phyloP scores from a whole-genome alignment of 2,329 filamentous ascomycete genomes.

The Xylariaceae sp. region DNA sequence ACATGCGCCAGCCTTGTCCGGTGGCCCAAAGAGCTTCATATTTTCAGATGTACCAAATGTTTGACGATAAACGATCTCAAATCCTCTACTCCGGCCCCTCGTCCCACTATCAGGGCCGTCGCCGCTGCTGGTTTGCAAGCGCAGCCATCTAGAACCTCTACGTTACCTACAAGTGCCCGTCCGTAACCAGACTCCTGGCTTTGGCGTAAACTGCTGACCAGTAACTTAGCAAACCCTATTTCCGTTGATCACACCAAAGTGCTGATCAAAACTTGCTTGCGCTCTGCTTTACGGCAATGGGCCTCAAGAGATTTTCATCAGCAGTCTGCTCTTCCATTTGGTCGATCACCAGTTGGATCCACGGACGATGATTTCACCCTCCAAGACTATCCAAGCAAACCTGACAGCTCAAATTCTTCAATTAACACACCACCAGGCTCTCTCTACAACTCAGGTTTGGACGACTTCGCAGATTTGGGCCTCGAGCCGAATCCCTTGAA shows the following conservation, averaged over 20 bases:
- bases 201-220: slow-evolving; percentile 12
- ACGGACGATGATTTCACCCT: slow-evolving; percentile 23
- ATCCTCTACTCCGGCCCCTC: slow-evolving; percentile 34
- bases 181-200: slow-evolving; percentile 14
- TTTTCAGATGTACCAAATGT: slow-evolving; percentile 81
- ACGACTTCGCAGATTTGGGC: slow-evolving; percentile 36
- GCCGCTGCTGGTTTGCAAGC: slow-evolving; percentile 13
- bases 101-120: slow-evolving; percentile 24
- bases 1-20: slow-evolving; percentile 77
- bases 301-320: slow-evolving; percentile 15
- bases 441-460: slow-evolving; percentile 34
- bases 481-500: slow-evolving; percentile 35
- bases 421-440: slow-evolving; percentile 22
- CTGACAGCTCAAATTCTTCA: slow-evolving; percentile 25
- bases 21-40: slow-evolving; percentile 68
- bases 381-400: slow-evolving; percentile 19
- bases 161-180: slow-evolving; percentile 24
- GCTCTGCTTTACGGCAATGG: slow-evolving; percentile 36
- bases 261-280: slow-evolving; percentile 43
- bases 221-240: slow-evolving; percentile 36
- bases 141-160: slow-evolving; percentile 17
- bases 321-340: slow-evolving; percentile 11
- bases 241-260: slow-evolving; percentile 57
- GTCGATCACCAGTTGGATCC: slow-evolving; percentile 17
- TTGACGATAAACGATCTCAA: slow-evolving; percentile 78